Conservation (phyloP, 768 basidiomycete genomes). For the Tylopilus subfusipes region DNA sequence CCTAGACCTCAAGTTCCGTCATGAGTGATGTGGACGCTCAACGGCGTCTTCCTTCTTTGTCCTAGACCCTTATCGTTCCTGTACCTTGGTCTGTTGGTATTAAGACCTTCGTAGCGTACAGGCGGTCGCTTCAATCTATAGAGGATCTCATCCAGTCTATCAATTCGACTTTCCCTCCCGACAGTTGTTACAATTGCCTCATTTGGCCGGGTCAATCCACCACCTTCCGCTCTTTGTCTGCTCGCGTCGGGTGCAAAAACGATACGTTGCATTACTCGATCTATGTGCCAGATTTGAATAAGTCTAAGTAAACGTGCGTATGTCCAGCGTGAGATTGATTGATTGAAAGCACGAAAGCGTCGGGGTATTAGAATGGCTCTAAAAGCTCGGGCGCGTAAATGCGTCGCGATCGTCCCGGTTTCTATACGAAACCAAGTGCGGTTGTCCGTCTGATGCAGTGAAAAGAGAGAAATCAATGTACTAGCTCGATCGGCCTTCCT, state of each 20-base stretch:
- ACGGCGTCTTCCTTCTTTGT: too few species aligned
- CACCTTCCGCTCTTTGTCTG: slow-evolving; percentile 26
- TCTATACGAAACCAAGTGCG: slow-evolving; percentile 5
- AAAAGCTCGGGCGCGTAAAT: slow-evolving; percentile 9
- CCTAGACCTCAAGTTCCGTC: too few species aligned
- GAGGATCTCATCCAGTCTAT: too few species aligned
- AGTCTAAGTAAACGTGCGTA: slow-evolving; percentile 4
- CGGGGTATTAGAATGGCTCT: slow-evolving; percentile 21
- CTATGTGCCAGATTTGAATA: background rate
- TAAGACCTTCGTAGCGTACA: too few species aligned
- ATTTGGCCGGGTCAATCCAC: slow-evolving; percentile 1
- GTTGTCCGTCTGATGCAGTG: background rate
- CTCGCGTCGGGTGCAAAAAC: background rate
- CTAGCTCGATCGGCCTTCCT: slow-evolving; percentile 7
- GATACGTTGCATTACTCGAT: slow-evolving; percentile 7
- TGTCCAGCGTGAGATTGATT: slow-evolving; percentile 3
- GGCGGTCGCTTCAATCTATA: too few species aligned
- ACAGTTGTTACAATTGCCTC: too few species aligned
- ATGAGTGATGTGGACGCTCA: too few species aligned
- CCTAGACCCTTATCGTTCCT: too few species aligned
- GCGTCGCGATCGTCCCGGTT: slow-evolving; percentile 5
- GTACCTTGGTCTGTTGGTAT: too few species aligned
- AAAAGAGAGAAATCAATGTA: slow-evolving; percentile 2
- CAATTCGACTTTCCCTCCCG: too few species aligned
- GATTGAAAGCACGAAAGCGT: slow-evolving; percentile 10